Conservation (phyloP, 73 alveolate species). For the Tetrahymena elliotti region DNA sequence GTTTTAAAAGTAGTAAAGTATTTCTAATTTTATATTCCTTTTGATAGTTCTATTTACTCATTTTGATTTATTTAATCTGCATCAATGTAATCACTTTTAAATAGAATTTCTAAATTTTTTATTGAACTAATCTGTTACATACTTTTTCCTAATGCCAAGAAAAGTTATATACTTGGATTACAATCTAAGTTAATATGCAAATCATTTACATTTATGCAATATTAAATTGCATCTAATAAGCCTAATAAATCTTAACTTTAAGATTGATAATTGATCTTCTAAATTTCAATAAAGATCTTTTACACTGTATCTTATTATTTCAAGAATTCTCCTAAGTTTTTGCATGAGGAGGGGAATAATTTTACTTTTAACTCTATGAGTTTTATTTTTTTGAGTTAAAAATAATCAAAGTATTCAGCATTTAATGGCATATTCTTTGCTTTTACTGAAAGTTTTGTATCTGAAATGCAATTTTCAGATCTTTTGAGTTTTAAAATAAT, state of each 20-base stretch:
- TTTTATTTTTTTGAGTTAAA: too few species aligned
- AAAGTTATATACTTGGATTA: background rate
- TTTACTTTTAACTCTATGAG: background rate
- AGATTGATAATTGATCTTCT: too few species aligned
- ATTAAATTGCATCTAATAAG: background rate
- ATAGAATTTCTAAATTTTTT: background rate
- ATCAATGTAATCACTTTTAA: too few species aligned
- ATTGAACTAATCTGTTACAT: too few species aligned
- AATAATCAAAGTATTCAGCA: too few species aligned
- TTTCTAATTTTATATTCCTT: background rate
- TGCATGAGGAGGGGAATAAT: background rate
- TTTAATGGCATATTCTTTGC: background rate
- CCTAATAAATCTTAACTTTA: too few species aligned
- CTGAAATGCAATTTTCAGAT: background rate
- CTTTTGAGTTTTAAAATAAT: background rate
- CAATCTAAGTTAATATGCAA: too few species aligned
- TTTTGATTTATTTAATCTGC: background rate
- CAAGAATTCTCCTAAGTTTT: background rate
- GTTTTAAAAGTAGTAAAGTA: background rate
- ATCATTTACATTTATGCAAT: background rate
- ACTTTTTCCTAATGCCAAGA: background rate
- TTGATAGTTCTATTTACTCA: background rate
- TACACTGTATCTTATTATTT: too few species aligned
- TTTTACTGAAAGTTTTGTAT: background rate
- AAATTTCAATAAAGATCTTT: too few species aligned